Conservation (phyloP, 2,329 filamentous ascomycete genomes). For the Trichoderma polysporum region DNA sequence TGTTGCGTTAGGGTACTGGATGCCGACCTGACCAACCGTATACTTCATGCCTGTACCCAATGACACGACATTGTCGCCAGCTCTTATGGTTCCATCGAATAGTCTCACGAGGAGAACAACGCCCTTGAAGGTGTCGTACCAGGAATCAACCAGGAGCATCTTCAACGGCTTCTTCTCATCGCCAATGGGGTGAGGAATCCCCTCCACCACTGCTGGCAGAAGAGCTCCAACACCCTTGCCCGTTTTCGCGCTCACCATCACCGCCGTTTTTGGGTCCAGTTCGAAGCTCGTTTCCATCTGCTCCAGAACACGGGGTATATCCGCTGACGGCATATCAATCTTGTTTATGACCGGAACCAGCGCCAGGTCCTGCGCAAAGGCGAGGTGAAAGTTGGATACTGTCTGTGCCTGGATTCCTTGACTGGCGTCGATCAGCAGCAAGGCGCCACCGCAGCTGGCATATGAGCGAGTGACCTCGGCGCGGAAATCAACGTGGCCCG, state of each 20-base stretch:
- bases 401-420: conserved; percentile 98
- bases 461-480: conserved; percentile 96
- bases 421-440: conserved; percentile 91
- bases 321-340: conserved; percentile 87
- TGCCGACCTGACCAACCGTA: conserved; percentile 92
- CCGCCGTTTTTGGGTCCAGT: conserved; percentile 71
- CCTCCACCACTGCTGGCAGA: conserved; percentile 79
- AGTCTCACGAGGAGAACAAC: conserved; percentile 88
- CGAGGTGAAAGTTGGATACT: conserved; percentile 96
- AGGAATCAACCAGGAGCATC: conserved; percentile 90
- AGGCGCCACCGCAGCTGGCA: conserved; percentile 88
- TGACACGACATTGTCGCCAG: conserved; percentile 83
- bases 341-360: conserved; percentile 96
- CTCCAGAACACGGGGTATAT: conserved; percentile 78
- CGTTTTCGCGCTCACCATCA: conserved; percentile 84
- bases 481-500: conserved; percentile 95
- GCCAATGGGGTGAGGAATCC: conserved; percentile 78
- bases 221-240: conserved; percentile 83
- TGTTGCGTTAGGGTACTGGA: conserved; percentile 88
- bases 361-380: conserved; percentile 84
- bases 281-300: conserved; percentile 89
- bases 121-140: conserved; percentile 96
- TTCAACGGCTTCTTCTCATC: conserved; percentile 71
- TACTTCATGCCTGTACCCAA: conserved; percentile 88
- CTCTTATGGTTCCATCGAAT: conserved; percentile 80